Evolutionary conservation across 1,284 basidiomycete species (phyloP), one percentile per base, ranked within the genome.

Genomic region (Ceratorhiza oryzae-sativae): DNA sequence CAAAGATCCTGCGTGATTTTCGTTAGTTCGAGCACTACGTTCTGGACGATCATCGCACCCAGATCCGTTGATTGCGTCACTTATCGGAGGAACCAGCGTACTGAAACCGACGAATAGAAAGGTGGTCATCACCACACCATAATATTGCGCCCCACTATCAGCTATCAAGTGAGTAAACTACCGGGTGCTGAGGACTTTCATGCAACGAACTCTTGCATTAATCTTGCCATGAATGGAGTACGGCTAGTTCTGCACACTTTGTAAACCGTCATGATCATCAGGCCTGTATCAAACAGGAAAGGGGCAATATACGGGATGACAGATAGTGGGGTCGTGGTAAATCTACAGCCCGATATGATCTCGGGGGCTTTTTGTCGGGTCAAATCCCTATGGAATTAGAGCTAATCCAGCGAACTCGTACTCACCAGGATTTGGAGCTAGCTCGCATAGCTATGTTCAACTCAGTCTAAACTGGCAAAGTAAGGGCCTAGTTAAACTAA

Each of bases 301-400:
- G 62, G 62, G 3, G 62, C 45, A 51, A 65, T 36, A 20, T 65
- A 65, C n/a, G 62, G 62, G 32, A 65, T 34, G 34, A 65, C 25
- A 34, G 62, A 30, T 6, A 51, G 32, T 1, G 62, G 62, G 20
- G 42, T 51, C 12, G 45, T 32, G 2, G 30, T 51, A 46, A 65
- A 65, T 12, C 42, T 32, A 39, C 62, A 65, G 1, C 62, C 62
- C 15, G 30, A 32, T 2, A 65, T 51, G 1, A 65, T 30, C 3
- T 51, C 62, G n/a, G 62, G 62, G 15, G 62, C 62, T 65, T 25
- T 13, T n/a, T n/a, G n/a, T n/a, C n/a, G 41, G 15, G 15, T n/a
- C 45, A n/a, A n/a, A 5, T 46, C 8, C 9, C 2, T 42, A 23
- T 4, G 36, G 1, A 10, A n/a, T 18, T 42, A 42, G 20, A 13